Conservation (phyloP, 768 basidiomycete genomes). For the Gymnopilus junonius region DNA sequence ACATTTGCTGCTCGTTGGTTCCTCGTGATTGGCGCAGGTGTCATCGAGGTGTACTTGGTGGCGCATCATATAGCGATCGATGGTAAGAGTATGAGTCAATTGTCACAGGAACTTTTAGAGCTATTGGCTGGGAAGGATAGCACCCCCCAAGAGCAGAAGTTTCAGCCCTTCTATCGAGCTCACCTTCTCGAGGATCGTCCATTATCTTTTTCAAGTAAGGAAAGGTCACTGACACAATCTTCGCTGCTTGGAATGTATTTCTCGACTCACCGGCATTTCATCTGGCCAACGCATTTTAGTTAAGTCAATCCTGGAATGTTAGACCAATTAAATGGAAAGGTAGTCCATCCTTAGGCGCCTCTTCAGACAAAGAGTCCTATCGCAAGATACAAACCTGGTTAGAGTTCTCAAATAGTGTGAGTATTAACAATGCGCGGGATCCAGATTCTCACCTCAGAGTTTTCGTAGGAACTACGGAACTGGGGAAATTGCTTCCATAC, state of each 20-base stretch:
- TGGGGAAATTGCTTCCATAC: background rate
- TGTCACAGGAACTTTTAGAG: background rate
- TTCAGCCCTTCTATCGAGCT: background rate
- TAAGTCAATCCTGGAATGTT: background rate
- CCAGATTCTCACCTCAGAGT: too few species aligned
- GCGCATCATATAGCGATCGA: background rate
- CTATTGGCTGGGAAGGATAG: background rate
- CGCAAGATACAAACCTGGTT: background rate
- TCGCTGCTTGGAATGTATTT: background rate
- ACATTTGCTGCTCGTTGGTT: background rate
- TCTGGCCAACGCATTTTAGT: background rate
- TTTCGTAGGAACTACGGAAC: background rate
- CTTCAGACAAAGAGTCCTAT: background rate
- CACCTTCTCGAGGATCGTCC: background rate
- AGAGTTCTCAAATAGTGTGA: background rate
- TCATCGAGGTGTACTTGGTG: background rate
- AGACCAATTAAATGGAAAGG: too few species aligned
- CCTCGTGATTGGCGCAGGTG: background rate
- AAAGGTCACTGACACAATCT: background rate
- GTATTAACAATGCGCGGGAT: background rate
- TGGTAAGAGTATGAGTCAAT: background rate
- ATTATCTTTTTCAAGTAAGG: background rate
- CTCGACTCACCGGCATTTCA: background rate
- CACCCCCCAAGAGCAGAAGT: background rate
- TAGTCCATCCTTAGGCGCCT: too few species aligned